Evolutionary conservation across 495 filamentous ascomycete species (phyloP), one percentile per base, ranked within the genome.

Genomic region (Mytilinidion resinicola): DNA sequence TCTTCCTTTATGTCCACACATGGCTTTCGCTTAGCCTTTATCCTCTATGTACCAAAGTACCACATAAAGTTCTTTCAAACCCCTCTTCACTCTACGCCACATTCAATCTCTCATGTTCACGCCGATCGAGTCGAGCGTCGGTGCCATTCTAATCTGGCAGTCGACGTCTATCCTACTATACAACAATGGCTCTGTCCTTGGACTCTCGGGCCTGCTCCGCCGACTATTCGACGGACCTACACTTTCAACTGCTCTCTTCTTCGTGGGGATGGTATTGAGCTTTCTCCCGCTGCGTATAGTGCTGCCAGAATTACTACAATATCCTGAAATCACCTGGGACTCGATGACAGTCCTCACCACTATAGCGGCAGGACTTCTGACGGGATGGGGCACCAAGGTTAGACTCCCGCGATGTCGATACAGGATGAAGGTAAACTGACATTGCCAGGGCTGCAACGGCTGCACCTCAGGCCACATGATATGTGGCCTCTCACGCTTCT

Each of bases 381-480:
- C 81, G 21, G 81, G 81, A 5, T 78, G 76, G 74, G 82, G 82
- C 30, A 82, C 82, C 21, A 80, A 81, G 70, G 80, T 80, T 63
- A 55, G 64, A 36, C 5, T 33, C 19, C 14, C 30, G 25, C n/a
- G 11, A 9, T 12, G 11, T 15, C 3, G 11, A 5, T 36, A n/a
- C 2, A 55, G 19, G 12, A 38, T 15, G 12, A 33, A 38, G 6
- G 7, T 17, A 7, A 53, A 9, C 55, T 57, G 21, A 50, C 55
- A n/a, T n/a, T 9, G 42, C 33, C 55, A 80, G 75, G 75, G 73
- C 61, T 77, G 75, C 19, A 74, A 74, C 44, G 81, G 81, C 25
- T 84, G 81, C 59, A 83, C 81, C 11, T 82, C 80, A 1, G 82
- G 82, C 34, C 82, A 85, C 64, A 82, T 85, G 74, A 76, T 85